phyloP scores from a whole-genome alignment of 2,329 filamentous ascomycete species.

The Phoma sp. region DNA sequence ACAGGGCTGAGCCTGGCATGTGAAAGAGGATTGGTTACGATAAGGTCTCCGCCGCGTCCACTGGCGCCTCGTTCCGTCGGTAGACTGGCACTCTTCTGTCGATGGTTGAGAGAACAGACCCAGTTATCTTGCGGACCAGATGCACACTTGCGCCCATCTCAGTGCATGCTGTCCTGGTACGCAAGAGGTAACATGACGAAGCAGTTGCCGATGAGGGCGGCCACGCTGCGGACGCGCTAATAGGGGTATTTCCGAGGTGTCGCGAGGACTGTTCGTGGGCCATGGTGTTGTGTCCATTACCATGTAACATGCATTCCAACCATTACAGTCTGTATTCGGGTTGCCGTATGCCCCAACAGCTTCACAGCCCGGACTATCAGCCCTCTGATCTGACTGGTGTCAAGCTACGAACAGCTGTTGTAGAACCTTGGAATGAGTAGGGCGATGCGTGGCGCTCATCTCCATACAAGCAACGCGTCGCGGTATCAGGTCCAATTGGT shows the following conservation, averaged over 20 bases:
- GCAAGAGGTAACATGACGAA: not conserved
- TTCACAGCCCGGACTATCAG: not conserved
- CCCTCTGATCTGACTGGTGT: not conserved
- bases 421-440: slow-evolving; percentile 2
- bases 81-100: slow-evolving; percentile 1
- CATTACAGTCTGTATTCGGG: not conserved
- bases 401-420: not conserved
- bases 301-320: slow-evolving; percentile 7
- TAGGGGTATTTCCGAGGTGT: not conserved
- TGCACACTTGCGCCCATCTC: not conserved
- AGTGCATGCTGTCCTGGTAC: not conserved
- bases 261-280: not conserved
- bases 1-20: slow-evolving; percentile 28
- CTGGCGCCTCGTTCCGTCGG: slow-evolving; percentile 19
- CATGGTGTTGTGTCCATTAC: not conserved
- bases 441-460: slow-evolving; percentile 9
- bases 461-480: slow-evolving; percentile 4
- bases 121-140: slow-evolving; percentile 8
- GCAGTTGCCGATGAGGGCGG: not conserved
- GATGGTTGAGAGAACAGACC: slow-evolving; percentile 10
- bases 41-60: slow-evolving; percentile 21
- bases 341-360: slow-evolving; percentile 7
- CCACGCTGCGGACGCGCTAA: not conserved
- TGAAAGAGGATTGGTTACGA: slow-evolving; percentile 33
- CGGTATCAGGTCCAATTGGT: slow-evolving; percentile 4